Base-by-base conservation (phyloP, 345 rosid genomes). In the Brassica juncea region DNA sequence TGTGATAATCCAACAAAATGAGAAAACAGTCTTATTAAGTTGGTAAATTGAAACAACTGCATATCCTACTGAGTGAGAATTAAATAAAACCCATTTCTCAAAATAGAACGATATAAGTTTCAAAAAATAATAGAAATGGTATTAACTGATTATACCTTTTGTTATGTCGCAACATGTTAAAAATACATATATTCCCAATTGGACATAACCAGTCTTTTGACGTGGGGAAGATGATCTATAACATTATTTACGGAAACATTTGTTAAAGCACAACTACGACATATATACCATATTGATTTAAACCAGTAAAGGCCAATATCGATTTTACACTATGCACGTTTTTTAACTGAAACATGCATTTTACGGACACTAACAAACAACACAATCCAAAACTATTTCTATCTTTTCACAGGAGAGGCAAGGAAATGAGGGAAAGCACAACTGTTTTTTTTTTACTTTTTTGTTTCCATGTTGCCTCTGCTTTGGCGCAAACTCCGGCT, bases 401-500 rank as follows among this genome's bases (percentile, higher is more conserved):
- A 60, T 10, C 34, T 27, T 25, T 62, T 62, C 67, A 62, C 12
- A 64, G 25, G 58, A 21, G 14, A 61, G 15, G 5, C 4, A 70
- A 70, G 3, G 3, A 65, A 19, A 80, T 80, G 82, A 80, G 2
- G 70, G 0, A 66, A 62, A 27, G 68, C 42, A 59, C 60, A 73
- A 72, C 79, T 52, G 66, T 71, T 16, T 69, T 71, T 16, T 69
- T 78, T 55, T 23, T 80, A 15, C 63, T 84, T 8, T 52, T 82
- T 49, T 16, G 80, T 16, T 60, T 76, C 44, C 8, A 15, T 81
- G 74, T 59, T 87, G 68, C 89, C 64, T 7, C 71, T 73, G 30
- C 82, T 75, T 75, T 85, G 12, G 94, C 87, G 1, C 80, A 86
- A 28, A 35, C 72, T 93, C 0, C 84, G 44, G 58, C 78, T 81